Base-by-base conservation (phyloP, 2,329 filamentous ascomycete species). In the Fusarium aywerte region DNA sequence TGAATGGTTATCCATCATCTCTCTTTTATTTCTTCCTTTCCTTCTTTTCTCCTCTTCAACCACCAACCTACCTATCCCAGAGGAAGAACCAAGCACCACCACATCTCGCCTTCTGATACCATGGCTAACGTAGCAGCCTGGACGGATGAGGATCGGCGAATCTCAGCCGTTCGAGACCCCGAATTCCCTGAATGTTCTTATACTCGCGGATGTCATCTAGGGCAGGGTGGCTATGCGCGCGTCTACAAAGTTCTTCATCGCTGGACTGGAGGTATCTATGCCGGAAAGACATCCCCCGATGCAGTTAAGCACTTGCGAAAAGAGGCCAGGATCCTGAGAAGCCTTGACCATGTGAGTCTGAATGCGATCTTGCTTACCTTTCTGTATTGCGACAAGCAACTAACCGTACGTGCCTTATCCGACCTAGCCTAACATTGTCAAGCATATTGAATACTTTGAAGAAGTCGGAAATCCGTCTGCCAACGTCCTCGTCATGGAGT, bases 401-500 rank as follows among this genome's bases (percentile, higher is more conserved):
- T 36, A 20, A 50, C 29, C 11, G 10, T 35, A 4, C 21, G 23
- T 20, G 23, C 3, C 11, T 27, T n/a, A 15, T 25, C 10, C 32
- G 16, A 45, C 31, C 7, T 11, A 77, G 76, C 51, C 68, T 0
- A 68, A 76, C 23, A 70, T 78, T 15, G 54, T 78, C 33, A 70
- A 72, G 49, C 74, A 73, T 45, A 36, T 74, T 23, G 73, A 75
- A 21, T 73, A 69, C 49, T 65, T 72, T 48, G 69, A 77, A 47
- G 66, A 76, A 15, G 11, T 16, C 4, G 39, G n/a, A 7, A 44
- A 47, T 2, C 57, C 61, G 3, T 53, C 45, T 2, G 67, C 67
- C 4, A 69, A 69, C 8, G 43, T 78, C 15, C 70, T 78, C 5
- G 57, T 78, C 9, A 76, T 73, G 21, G 76, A 78, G 49, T 68